Evolutionary conservation across 2,329 filamentous ascomycete genomes (phyloP).

Genomic region (Microdochium bolleyi): DNA sequence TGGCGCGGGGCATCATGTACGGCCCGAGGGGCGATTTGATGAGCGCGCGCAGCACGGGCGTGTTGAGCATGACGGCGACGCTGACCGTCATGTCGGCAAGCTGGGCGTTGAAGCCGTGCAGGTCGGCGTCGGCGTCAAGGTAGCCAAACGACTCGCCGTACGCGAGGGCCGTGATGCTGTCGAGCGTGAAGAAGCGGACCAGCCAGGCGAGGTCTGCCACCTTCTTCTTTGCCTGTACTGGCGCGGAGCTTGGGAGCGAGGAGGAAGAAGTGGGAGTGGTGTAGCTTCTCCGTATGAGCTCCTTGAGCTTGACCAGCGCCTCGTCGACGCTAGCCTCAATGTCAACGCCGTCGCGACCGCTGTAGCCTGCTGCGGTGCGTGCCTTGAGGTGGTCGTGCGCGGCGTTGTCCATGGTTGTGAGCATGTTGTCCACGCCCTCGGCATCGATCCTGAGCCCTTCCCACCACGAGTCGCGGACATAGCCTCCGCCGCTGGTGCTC

Average conservation of each 20-base stretch:
- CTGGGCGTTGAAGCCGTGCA: slow-evolving; percentile 11
- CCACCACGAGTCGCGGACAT: slow-evolving; percentile 1
- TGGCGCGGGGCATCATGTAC: slow-evolving; percentile 12
- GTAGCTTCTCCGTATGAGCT: slow-evolving; percentile 11
- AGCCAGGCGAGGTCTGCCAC: slow-evolving; percentile 10
- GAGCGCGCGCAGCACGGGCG: slow-evolving; percentile 11
- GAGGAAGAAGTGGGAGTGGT: slow-evolving; percentile 1
- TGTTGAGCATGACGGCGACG: slow-evolving; percentile 10
- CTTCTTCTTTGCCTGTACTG: too few species aligned
- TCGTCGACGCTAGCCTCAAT: slow-evolving; percentile 10
- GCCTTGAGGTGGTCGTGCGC: slow-evolving; percentile 14
- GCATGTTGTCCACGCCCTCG: neutral
- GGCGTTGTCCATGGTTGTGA: neutral
- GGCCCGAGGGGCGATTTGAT: slow-evolving; percentile 10
- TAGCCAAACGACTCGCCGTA: slow-evolving; percentile 18
- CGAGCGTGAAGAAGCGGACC: slow-evolving; percentile 11
- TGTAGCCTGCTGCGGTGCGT: slow-evolving; percentile 9
- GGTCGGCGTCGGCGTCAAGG: slow-evolving; percentile 12
- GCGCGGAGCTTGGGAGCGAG: neutral
- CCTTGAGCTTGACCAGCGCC: slow-evolving; percentile 8
- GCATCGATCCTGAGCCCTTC: slow-evolving; percentile 2
- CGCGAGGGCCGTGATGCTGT: slow-evolving; percentile 15
- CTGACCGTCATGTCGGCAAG: slow-evolving; percentile 5
- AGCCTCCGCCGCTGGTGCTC: slow-evolving; percentile 2
- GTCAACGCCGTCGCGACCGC: slow-evolving; percentile 10